phyloP scores from a whole-genome alignment of 2,329 filamentous ascomycete genomes.

The Pestalotiopsis sp. region DNA sequence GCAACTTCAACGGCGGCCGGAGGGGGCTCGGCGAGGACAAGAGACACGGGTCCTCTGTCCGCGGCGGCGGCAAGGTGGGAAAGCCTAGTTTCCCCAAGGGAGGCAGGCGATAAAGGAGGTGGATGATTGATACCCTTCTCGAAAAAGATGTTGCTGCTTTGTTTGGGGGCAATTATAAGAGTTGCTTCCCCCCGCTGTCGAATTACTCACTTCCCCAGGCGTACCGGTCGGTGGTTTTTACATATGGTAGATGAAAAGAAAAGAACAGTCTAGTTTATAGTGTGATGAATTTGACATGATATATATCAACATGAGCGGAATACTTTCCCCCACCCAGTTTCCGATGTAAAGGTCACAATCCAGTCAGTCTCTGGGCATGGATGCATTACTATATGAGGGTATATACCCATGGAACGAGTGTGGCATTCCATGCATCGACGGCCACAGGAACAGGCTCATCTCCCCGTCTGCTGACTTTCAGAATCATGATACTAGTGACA shows the following conservation, averaged over 20 bases:
- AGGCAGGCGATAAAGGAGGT: slow-evolving; percentile 24
- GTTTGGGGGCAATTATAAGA: background rate
- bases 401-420: background rate
- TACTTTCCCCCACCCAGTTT: background rate
- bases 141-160: background rate
- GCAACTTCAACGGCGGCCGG: slow-evolving; percentile 47
- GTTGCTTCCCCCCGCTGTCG: background rate
- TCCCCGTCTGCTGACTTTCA: background rate
- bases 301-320: background rate
- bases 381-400: background rate
- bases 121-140: slow-evolving; percentile 22
- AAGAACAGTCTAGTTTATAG: background rate
- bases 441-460: background rate
- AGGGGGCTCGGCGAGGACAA: slow-evolving; percentile 54
- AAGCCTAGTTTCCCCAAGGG: slow-evolving; percentile 36
- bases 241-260: background rate
- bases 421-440: background rate
- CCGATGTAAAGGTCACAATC: background rate
- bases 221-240: background rate
- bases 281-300: slow-evolving; percentile 2
- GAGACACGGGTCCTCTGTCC: slow-evolving; percentile 40
- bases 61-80: slow-evolving; percentile 36
- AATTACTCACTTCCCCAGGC: background rate
- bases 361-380: background rate
- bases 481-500: background rate